Percentiles rank a stretch among this genome's conserved stretches.
These are phyloP conservation scores for Brachypodium distachyon DNA, from an alignment of 202 grass and related monocot species.

Conservation along the genomic window DNA sequence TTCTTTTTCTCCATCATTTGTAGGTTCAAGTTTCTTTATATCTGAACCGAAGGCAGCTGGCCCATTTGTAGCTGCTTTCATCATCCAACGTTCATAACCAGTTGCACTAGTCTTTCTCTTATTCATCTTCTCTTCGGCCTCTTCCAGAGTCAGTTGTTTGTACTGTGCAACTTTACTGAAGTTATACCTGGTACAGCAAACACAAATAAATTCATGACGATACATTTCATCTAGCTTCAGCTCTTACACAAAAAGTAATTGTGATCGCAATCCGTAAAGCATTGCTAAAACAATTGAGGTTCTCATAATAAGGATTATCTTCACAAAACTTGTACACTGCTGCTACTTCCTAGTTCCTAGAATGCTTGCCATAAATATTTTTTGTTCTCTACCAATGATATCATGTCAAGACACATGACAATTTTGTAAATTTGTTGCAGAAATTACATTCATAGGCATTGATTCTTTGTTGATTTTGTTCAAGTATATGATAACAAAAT, in stretches of 20 bases:
- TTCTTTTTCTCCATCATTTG: constrained; percentile 33
- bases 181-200: constrained; percentile 59
- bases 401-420: neutral
- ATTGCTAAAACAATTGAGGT: neutral
- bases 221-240: neutral
- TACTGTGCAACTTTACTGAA: constrained; percentile 98
- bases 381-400: neutral
- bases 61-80: constrained; percentile 92
- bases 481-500: neutral
- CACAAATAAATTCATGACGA: neutral
- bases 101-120: constrained; percentile 81
- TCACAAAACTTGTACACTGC: neutral
- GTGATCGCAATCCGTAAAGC: neutral
- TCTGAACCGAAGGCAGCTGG: constrained; percentile 82
- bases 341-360: neutral
- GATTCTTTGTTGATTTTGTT: neutral
- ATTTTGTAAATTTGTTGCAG: neutral
- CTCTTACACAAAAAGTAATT: neutral
- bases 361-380: neutral
- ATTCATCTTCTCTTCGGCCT: constrained; percentile 99
- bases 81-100: constrained; percentile 99
- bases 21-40: constrained; percentile 46
- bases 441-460: neutral
- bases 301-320: neutral
- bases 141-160: constrained; percentile 94